Percentiles rank a stretch among this genome's conserved stretches.
Evolutionary conservation across 1,284 basidiomycete species (phyloP).

Genomic region (Rhizoctonia solani): DNA sequence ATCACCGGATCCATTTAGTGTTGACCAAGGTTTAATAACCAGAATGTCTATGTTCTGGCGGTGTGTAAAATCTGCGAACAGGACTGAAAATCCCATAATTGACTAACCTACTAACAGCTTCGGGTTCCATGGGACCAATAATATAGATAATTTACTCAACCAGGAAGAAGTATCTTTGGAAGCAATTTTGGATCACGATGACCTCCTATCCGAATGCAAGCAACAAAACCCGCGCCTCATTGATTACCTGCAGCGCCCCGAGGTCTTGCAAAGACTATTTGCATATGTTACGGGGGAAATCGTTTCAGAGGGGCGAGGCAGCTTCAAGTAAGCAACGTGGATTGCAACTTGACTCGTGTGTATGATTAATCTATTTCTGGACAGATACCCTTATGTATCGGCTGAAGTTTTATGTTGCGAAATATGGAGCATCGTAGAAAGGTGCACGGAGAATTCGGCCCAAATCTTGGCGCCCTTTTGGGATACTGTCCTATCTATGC

Average conservation of each 20-base stretch:
- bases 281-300: constrained; percentile 86
- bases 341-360: background rate
- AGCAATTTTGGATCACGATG: constrained; percentile 91
- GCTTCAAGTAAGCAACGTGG: constrained; percentile 65
- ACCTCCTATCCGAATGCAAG: constrained; percentile 94
- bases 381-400: constrained; percentile 89
- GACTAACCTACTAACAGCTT: constrained; percentile 57
- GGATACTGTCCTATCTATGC: constrained; percentile 84
- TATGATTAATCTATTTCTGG: background rate
- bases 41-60: constrained; percentile 33
- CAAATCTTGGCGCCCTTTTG: constrained; percentile 85
- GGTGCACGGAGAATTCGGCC: constrained; percentile 74
- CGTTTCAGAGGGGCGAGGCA: constrained; percentile 71
- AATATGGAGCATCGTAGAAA: constrained; percentile 92
- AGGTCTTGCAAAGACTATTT: constrained; percentile 77
- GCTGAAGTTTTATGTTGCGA: constrained; percentile 97
- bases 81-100: constrained; percentile 9
- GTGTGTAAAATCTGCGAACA: background rate
- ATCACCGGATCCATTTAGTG: background rate
- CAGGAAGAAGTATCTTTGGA: constrained; percentile 82
- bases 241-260: constrained; percentile 79
- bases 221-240: constrained; percentile 87
- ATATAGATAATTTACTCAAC: constrained; percentile 81
- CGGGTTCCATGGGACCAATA: constrained; percentile 80
- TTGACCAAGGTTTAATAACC: background rate